A percentile compares a stretch with the other conserved stretches of the same genome.
These are phyloP conservation scores for Silybum marianum DNA, from an alignment of 129 eudicot genomes.

Conservation along the genomic window DNA sequence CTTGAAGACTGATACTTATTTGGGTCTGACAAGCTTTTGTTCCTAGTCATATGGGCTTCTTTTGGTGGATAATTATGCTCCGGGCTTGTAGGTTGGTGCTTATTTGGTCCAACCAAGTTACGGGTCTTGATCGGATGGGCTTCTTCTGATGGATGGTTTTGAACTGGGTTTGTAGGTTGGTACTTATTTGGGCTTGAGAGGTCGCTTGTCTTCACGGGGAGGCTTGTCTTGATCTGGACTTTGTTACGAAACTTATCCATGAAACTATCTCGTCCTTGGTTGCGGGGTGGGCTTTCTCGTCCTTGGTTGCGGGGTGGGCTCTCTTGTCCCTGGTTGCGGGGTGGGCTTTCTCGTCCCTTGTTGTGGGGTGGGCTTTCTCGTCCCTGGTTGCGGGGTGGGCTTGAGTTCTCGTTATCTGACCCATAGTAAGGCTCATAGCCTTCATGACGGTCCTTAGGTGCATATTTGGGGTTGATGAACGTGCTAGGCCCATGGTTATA, in stretches of 20 bases:
- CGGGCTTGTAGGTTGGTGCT: not conserved
- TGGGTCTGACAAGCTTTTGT: not conserved
- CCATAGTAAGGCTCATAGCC: slow-evolving; percentile 9
- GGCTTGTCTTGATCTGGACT: slow-evolving; percentile 19
- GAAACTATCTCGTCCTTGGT: slow-evolving; percentile 12
- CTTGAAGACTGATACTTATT: slow-evolving; percentile 3
- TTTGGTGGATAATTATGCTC: not conserved
- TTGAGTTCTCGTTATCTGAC: slow-evolving; percentile 22
- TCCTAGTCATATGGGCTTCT: not conserved
- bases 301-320: not conserved
- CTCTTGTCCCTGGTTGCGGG: not conserved
- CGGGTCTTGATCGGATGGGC: not conserved
- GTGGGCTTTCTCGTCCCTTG: slow-evolving; percentile 4
- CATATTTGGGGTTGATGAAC: not conserved
- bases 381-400: not conserved
- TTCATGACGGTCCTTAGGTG: not conserved
- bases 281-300: not conserved
- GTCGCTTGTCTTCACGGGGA: not conserved
- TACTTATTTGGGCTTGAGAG: not conserved
- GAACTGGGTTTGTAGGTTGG: not conserved
- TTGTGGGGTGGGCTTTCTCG: not conserved
- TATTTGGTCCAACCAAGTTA: not conserved
- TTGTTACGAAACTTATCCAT: slow-evolving; percentile 15
- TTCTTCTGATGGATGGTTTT: not conserved
- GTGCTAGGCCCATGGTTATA: not conserved